Base-by-base conservation (phyloP, 1,284 basidiomycete species). In the Binderoboletus segoi region DNA sequence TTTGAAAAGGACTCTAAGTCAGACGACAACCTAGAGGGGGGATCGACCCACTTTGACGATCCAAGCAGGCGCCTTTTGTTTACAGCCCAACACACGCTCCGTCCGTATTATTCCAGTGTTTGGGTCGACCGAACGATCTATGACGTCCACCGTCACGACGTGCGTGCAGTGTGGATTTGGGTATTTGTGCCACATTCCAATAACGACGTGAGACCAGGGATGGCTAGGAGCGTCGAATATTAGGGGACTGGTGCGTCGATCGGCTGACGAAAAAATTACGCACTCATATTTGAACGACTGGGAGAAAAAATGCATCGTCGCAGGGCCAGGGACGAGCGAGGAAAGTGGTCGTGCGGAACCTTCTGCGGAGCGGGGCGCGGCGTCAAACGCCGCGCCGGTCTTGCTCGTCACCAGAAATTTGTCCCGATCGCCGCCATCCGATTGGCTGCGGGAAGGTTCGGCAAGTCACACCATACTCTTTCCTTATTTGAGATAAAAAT, bases 171-270 rank as follows among this genome's bases (percentile, higher is more conserved):
- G 88, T 46, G 93, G 91, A 72, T 97, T 97, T 47, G 95, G 95
- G 73, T 98, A 98, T 80, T 98, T 98, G 66, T 92, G 89, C 88
- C 92, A 93, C 80, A 96, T 90, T 64, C 89, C 89, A 70, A 89
- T 88, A 63, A 94, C 84, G 63, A 94, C 91, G 77, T 94, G 92
- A 48, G 87, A 82, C 82, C 92, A 93, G 54, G 91, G 82, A 68
- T 93, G 91, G 63, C 93, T 95, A 67, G 33, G 69, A 52, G 47
- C 59, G 16, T 47, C 43, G 35, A 54, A 43, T 42, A 55, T 65
- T 35, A 63, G 67, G 57, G 68, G 61, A 57, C 64, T 12, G 26
- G 53, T 59, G 55, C 16, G 11, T 35, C 16, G 26, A 42, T 42
- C 32, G 28, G 51, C 35, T 51, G 47, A 42, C 15, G 28, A 46